Conservation (phyloP, 768 basidiomycete genomes). For the Trametes cinnabarina region DNA sequence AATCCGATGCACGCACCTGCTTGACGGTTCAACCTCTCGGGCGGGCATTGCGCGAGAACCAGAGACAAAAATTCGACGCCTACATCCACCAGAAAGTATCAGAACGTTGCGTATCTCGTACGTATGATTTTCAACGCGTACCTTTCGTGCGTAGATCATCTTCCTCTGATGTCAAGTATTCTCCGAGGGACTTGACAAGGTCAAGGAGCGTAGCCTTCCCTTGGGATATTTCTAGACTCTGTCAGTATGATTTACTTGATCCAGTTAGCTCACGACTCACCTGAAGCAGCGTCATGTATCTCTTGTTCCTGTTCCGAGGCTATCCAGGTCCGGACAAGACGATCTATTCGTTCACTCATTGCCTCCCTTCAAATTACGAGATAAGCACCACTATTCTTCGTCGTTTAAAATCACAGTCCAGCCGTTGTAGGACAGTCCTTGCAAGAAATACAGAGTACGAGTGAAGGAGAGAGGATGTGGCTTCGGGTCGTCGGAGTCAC, state of each 20-base stretch:
- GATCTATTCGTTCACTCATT: constrained; percentile 45
- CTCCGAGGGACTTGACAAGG: constrained; percentile 83
- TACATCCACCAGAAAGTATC: constrained; percentile 35
- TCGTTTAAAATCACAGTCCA: too few relatives aligned
- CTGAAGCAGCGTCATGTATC: constrained; percentile 55
- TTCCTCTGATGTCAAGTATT: constrained; percentile 86
- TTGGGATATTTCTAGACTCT: constrained; percentile 46
- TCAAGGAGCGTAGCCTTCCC: constrained; percentile 63
- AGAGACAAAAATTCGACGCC: constrained; percentile 83
- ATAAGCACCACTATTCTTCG: too few relatives aligned
- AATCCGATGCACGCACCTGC: constrained; percentile 55
- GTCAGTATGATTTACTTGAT: constrained; percentile 33
- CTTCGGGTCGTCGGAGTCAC: not conserved
- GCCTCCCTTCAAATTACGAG: too few relatives aligned
- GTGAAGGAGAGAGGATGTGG: too few relatives aligned
- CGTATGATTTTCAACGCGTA: constrained; percentile 26
- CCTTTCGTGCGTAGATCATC: constrained; percentile 78
- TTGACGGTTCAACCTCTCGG: constrained; percentile 70
- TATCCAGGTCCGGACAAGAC: constrained; percentile 71
- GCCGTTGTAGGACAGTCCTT: too few relatives aligned
- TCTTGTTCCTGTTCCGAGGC: constrained; percentile 60
- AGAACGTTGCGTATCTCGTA: not conserved
- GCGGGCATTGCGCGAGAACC: constrained; percentile 60
- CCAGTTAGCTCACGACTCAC: constrained; percentile 38
- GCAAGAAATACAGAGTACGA: too few relatives aligned